A percentile compares a stretch with the other conserved stretches of the same genome.
Conservation (phyloP, 805 yeast species). For the Ogataea zsoltii region DNA sequence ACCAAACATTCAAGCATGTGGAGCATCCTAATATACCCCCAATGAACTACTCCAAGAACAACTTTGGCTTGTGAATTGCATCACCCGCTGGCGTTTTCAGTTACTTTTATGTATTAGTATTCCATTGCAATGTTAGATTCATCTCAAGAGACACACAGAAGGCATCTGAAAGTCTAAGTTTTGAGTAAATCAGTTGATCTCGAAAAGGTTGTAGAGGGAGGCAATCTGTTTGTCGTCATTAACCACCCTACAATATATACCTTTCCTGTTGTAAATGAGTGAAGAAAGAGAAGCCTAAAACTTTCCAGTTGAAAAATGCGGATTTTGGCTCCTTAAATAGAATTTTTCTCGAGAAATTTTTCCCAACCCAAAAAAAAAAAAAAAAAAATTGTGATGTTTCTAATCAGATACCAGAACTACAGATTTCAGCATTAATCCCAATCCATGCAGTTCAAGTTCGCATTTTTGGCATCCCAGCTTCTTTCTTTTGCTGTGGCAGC, state of each 20-base stretch:
- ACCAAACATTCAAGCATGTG: conserved; percentile 72
- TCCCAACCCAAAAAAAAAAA: background rate
- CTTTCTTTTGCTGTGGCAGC: background rate
- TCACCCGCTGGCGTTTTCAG: background rate
- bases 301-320: conserved; percentile 2
- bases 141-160: conserved; percentile 5
- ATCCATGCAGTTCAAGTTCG: background rate
- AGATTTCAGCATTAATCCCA: too few species aligned
- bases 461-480: background rate
- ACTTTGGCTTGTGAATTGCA: conserved; percentile 38
- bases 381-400: background rate
- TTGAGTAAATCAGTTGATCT: conserved; percentile 22
- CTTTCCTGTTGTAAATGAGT: conserved; percentile 34
- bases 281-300: conserved; percentile 20
- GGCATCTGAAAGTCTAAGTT: conserved; percentile 2
- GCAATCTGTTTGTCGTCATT: conserved; percentile 36
- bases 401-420: background rate
- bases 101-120: conserved; percentile 7
- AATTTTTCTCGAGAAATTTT: conserved; percentile 2
- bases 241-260: conserved; percentile 43
- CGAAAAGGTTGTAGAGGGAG: conserved; percentile 42
- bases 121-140: conserved; percentile 16
- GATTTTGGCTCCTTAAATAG: background rate
- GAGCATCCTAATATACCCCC: conserved; percentile 91
- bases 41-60: conserved; percentile 77